phyloP scores from a whole-genome alignment of 2,329 filamentous ascomycete species.

The Colletotrichum ledebouriae region DNA sequence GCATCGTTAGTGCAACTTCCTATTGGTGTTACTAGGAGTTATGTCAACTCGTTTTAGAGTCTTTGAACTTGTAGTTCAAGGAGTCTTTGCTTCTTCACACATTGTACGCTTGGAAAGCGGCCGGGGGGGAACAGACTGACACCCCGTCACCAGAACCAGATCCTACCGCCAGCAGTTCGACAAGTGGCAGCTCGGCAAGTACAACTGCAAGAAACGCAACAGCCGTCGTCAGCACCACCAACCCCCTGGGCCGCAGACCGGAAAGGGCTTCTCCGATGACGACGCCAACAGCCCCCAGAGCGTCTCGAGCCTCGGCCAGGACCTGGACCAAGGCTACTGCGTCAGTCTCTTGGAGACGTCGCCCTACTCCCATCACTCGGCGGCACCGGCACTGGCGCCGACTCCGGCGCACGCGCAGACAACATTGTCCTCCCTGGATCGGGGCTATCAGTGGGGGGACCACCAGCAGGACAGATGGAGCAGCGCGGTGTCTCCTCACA shows the following conservation, averaged over 20 bases:
- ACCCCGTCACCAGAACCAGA: constrained; percentile 49
- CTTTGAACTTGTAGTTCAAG: too few relatives aligned
- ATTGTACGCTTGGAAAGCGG: too few relatives aligned
- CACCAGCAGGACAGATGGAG: not conserved
- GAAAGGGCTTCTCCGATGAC: not conserved
- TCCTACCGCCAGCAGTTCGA: constrained; percentile 64
- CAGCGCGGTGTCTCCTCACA: not conserved
- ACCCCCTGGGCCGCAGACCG: not conserved
- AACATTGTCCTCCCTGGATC: not conserved
- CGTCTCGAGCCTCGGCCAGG: not conserved
- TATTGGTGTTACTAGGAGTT: too few relatives aligned
- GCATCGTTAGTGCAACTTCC: constrained; percentile 55
- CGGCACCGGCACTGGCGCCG: not conserved
- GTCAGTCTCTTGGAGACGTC: too few relatives aligned
- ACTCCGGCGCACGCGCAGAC: too few relatives aligned
- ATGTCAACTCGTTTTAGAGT: too few relatives aligned
- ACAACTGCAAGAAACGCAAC: constrained; percentile 58
- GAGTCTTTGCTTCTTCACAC: too few relatives aligned
- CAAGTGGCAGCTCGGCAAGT: constrained; percentile 62
- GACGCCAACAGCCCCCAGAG: constrained; percentile 20
- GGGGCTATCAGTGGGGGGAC: not conserved
- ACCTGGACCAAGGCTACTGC: constrained; percentile 6
- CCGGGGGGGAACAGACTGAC: not conserved
- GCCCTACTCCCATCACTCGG: not conserved
- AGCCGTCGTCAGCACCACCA: constrained; percentile 44